phyloP scores from a whole-genome alignment of 2,329 filamentous ascomycete genomes.

The Fusarium miscanthi region DNA sequence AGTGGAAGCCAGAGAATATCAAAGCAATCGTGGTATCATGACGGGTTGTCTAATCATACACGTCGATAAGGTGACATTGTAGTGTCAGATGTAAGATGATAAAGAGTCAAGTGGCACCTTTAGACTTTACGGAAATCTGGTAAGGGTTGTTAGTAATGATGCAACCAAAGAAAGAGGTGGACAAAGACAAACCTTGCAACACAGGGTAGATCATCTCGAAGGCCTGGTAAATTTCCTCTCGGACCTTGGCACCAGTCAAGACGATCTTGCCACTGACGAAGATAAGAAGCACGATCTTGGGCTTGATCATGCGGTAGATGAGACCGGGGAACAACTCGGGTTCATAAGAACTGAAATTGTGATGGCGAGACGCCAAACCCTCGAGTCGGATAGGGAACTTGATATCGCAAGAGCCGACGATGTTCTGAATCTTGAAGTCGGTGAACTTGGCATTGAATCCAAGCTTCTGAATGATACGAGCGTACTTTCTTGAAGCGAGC shows the following conservation, averaged over 20 bases:
- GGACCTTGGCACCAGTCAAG: conserved; percentile 95
- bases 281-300: conserved; percentile 97
- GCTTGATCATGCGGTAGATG: conserved; percentile 99
- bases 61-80: conserved; percentile 37
- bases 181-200: conserved; percentile 75
- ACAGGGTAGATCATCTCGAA: conserved; percentile 98
- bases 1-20: conserved; percentile 17
- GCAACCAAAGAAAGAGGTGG: background rate
- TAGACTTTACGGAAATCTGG: conserved; percentile 70
- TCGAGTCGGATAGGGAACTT: conserved; percentile 99
- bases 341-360: conserved; percentile 99
- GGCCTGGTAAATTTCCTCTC: conserved; percentile 97
- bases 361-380: conserved; percentile 94
- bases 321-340: conserved; percentile 98
- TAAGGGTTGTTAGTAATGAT: background rate
- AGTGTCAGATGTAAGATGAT: conserved; percentile 23
- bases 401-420: conserved; percentile 98
- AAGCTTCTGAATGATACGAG: conserved; percentile 99
- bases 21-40: conserved; percentile 62
- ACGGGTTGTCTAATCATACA: conserved; percentile 58
- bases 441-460: conserved; percentile 99
- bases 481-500: conserved; percentile 96
- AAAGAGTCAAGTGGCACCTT: conserved; percentile 30
- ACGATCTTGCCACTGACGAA: conserved; percentile 99
- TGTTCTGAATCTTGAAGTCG: conserved; percentile 99